Evolutionary conservation across 345 rosid species (phyloP).

Genomic region (Fremontodendron californicum): DNA sequence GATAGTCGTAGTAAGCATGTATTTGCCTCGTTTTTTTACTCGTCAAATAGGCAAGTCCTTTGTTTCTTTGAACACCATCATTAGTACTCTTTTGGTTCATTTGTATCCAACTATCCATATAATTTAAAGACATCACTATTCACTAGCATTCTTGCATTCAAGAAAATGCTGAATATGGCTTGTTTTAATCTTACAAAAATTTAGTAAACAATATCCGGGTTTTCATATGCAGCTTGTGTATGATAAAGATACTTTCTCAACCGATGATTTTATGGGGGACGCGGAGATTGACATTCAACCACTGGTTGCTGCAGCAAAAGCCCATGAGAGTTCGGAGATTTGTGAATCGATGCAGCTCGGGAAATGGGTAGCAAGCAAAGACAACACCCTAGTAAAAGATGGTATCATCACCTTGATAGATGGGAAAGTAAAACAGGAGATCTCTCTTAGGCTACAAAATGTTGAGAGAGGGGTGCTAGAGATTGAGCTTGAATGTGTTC

Average conservation of each 20-base stretch:
- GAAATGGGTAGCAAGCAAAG: conserved; percentile 69
- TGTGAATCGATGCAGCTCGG: conserved; percentile 65
- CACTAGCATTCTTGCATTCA: too few relatives aligned
- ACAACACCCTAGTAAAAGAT: conserved; percentile 64
- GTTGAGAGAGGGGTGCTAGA: conserved; percentile 88
- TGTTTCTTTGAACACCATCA: too few relatives aligned
- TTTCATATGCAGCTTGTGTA: conserved; percentile 59
- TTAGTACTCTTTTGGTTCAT: too few relatives aligned
- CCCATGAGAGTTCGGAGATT: conserved; percentile 52
- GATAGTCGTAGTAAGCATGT: background rate
- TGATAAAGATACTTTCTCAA: conserved; percentile 79
- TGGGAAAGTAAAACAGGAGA: conserved; percentile 76
- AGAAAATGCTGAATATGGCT: background rate
- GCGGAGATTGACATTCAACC: conserved; percentile 96
- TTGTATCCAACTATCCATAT: too few relatives aligned
- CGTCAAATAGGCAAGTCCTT: too few relatives aligned
- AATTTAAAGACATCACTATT: too few relatives aligned
- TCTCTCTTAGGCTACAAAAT: conserved; percentile 70
- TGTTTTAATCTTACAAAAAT: conserved; percentile 9
- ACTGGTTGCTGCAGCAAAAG: conserved; percentile 71
- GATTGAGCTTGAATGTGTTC: conserved; percentile 92
- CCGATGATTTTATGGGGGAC: conserved; percentile 97
- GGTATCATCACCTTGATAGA: conserved; percentile 61
- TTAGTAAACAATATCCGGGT: background rate
- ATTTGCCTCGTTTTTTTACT: background rate